phyloP scores from a whole-genome alignment of 371 early-diverging fungal genomes.

The Mortierella sp. region DNA sequence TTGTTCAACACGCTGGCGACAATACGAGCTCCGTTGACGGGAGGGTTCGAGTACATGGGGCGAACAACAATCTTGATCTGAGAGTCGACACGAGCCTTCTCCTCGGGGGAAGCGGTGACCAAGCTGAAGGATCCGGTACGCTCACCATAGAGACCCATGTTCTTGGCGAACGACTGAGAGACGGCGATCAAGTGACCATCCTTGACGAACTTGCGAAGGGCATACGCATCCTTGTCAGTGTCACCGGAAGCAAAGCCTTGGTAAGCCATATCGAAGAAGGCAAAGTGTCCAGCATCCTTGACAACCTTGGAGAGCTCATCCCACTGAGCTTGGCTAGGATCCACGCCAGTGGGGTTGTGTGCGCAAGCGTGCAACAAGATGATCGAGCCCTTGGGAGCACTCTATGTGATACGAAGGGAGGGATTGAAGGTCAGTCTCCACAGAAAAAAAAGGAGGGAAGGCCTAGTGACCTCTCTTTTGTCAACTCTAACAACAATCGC shows the following conservation, averaged over 20 bases:
- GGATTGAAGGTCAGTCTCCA: not conserved
- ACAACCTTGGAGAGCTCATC: conserved; percentile 83
- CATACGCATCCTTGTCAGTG: conserved; percentile 91
- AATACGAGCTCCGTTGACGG: conserved; percentile 94
- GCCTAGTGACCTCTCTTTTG: too few relatives aligned
- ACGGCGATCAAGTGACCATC: conserved; percentile 87
- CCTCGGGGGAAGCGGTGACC: conserved; percentile 80
- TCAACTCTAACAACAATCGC: too few relatives aligned
- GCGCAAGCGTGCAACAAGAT: conserved; percentile 98
- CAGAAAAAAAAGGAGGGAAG: too few relatives aligned
- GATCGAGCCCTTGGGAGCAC: conserved; percentile 87
- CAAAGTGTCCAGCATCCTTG: conserved; percentile 86
- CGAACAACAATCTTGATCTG: conserved; percentile 97
- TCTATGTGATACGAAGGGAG: conserved; percentile 51
- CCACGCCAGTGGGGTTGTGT: conserved; percentile 99
- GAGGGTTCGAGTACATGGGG: conserved; percentile 98
- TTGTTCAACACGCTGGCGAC: conserved; percentile 88
- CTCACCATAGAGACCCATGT: conserved; percentile 99
- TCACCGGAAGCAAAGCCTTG: conserved; percentile 98
- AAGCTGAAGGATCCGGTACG: conserved; percentile 96
- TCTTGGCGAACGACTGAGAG: conserved; percentile 98
- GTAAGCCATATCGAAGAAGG: conserved; percentile 99
- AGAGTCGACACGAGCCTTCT: conserved; percentile 87
- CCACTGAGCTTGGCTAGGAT: conserved; percentile 96
- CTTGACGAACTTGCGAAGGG: conserved; percentile 91